Evolutionary conservation across 2,329 filamentous ascomycete genomes (phyloP).

Genomic region (Penicillium sp.): DNA sequence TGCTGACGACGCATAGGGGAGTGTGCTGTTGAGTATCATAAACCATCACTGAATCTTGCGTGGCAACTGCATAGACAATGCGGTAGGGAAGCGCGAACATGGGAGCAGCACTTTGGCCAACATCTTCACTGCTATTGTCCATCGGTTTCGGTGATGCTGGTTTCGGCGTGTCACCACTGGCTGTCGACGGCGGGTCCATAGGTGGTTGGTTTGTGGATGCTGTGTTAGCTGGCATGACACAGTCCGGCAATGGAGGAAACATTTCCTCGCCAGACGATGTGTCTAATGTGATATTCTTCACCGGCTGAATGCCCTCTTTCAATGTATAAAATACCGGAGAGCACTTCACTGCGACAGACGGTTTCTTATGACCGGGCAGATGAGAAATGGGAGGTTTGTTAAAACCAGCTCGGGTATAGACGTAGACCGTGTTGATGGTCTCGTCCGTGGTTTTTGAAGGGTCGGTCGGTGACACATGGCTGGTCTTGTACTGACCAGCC

Average conservation of each 20-base stretch:
- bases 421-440: constrained; percentile 94
- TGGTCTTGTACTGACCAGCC: constrained; percentile 87
- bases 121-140: constrained; percentile 48
- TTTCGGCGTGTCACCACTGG: constrained; percentile 47
- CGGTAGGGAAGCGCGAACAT: constrained; percentile 85
- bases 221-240: constrained; percentile 57
- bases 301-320: constrained; percentile 60
- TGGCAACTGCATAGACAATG: constrained; percentile 94
- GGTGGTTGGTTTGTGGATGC: constrained; percentile 41
- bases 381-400: constrained; percentile 95
- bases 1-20: constrained; percentile 89
- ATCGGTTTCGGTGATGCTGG: constrained; percentile 48
- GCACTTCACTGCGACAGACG: constrained; percentile 90
- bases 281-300: constrained; percentile 89
- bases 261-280: constrained; percentile 81
- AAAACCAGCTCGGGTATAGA: constrained; percentile 91
- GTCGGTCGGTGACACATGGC: constrained; percentile 62
- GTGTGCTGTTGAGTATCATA: constrained; percentile 97
- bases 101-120: constrained; percentile 50
- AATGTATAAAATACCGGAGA: constrained; percentile 84
- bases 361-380: constrained; percentile 94
- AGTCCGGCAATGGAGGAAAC: constrained; percentile 77
- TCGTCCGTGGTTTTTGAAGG: constrained; percentile 71
- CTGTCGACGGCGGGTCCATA: constrained; percentile 68
- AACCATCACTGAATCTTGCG: constrained; percentile 86